Percentiles rank a stretch among this genome's conserved stretches.
phyloP scores from a whole-genome alignment of 192 early-diverging fungal species.

The Chytriomyces hyalinus region DNA sequence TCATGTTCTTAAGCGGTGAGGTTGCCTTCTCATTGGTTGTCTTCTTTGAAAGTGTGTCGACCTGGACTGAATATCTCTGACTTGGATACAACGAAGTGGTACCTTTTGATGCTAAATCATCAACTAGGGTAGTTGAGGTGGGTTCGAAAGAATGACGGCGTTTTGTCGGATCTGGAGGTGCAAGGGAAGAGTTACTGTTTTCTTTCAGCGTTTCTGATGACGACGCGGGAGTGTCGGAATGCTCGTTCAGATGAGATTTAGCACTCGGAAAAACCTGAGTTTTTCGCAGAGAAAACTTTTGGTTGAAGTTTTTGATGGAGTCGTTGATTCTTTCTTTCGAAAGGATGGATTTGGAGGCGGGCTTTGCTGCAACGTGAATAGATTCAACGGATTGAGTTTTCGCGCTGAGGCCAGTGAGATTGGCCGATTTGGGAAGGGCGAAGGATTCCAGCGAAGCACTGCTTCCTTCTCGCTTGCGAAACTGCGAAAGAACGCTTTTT shows the following conservation, averaged over 20 bases:
- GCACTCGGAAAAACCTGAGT: neutral
- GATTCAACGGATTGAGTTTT: neutral
- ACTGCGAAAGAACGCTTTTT: neutral
- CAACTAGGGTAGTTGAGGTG: neutral
- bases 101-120: neutral
- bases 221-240: neutral
- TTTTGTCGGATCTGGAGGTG: neutral
- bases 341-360: neutral
- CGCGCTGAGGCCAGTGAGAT: neutral
- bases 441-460: neutral
- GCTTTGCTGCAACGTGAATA: neutral
- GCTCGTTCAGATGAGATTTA: neutral
- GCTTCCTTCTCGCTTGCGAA: neutral
- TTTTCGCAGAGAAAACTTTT: neutral
- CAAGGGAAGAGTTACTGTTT: neutral
- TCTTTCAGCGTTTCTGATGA: conserved; percentile 13
- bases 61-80: neutral
- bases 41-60: neutral
- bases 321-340: conserved; percentile 1
- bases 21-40: neutral
- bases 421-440: neutral
- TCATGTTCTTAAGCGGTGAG: neutral
- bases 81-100: neutral
- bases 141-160: neutral
- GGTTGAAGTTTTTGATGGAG: neutral